Percentiles rank a stretch among this genome's conserved stretches.
Conservation (phyloP, 225 moss, liverwort and hornwort genomes). For the Physcomitrellopsis africana region DNA sequence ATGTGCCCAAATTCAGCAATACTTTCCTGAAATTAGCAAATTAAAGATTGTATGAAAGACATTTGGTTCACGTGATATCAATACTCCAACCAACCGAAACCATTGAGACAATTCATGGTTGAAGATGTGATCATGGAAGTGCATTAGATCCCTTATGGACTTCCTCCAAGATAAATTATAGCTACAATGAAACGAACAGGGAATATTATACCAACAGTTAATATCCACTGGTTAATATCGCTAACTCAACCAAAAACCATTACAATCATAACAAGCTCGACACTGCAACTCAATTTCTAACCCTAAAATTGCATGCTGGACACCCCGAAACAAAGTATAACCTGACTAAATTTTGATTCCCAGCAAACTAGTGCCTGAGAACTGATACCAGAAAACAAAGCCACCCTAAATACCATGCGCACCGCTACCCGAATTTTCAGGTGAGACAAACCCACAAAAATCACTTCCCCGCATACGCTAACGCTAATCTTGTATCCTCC, state of each 20-base stretch:
- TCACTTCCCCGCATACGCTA: neutral
- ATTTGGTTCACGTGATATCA: neutral
- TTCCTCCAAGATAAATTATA: neutral
- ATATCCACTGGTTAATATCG: neutral
- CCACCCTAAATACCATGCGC: neutral
- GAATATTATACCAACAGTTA: neutral
- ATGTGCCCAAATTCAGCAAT: slow-evolving; percentile 37
- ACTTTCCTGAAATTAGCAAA: slow-evolving; percentile 35
- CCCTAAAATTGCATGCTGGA: neutral
- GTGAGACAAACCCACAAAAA: neutral
- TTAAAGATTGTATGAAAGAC: slow-evolving; percentile 12
- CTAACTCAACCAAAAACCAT: slow-evolving; percentile 7
- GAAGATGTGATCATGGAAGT: neutral
- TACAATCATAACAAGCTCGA: neutral
- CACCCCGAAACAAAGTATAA: neutral
- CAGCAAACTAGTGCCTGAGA: neutral
- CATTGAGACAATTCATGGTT: neutral
- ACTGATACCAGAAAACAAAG: neutral
- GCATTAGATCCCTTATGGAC: neutral
- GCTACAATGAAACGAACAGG: neutral
- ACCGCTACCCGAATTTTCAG: neutral
- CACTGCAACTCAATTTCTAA: neutral
- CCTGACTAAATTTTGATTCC: neutral
- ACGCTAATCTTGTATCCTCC: slow-evolving; percentile 19
- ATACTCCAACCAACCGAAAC: neutral